Evolutionary conservation across 2,329 filamentous ascomycete species (phyloP).

Genomic region (Colletotrichum paranaense): DNA sequence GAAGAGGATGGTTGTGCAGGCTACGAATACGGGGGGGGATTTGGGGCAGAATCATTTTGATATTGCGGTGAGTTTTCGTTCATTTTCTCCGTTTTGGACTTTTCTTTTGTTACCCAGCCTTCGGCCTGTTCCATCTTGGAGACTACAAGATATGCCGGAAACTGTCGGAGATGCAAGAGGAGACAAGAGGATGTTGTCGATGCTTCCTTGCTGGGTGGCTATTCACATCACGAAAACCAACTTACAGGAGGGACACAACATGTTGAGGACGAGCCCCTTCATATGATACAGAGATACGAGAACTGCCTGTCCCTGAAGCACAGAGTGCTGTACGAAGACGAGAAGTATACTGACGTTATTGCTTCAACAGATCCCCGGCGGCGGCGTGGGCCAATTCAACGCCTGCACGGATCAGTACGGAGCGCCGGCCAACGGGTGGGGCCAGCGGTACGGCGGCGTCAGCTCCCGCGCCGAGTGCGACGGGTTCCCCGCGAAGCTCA

Average conservation of each 20-base stretch:
- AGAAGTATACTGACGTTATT: not conserved
- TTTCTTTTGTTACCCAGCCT: not conserved
- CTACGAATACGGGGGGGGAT: conserved; percentile 68
- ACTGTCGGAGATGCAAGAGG: not conserved
- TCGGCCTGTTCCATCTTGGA: no score
- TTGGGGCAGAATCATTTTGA: conserved; percentile 67
- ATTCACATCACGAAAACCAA: not conserved
- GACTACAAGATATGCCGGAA: not conserved
- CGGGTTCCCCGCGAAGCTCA: conserved; percentile 62
- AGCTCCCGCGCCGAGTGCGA: conserved; percentile 61
- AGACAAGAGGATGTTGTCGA: not conserved
- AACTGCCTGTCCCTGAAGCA: not conserved
- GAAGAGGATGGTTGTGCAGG: conserved; percentile 71
- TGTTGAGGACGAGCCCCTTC: not conserved
- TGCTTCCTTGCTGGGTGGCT: not conserved
- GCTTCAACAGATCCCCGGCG: conserved; percentile 55
- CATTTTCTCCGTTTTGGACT: not conserved
- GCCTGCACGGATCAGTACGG: conserved; percentile 54
- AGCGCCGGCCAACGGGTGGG: conserved; percentile 62
- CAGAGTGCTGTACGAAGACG: no score
- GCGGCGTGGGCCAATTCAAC: conserved; percentile 65
- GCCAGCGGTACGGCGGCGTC: conserved; percentile 69
- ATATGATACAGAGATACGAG: not conserved
- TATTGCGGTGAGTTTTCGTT: conserved; percentile 50
- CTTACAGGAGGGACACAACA: not conserved